Evolutionary conservation across 129 eudicot genomes (phyloP).

Genomic region (Gnaphalium uliginosum): DNA sequence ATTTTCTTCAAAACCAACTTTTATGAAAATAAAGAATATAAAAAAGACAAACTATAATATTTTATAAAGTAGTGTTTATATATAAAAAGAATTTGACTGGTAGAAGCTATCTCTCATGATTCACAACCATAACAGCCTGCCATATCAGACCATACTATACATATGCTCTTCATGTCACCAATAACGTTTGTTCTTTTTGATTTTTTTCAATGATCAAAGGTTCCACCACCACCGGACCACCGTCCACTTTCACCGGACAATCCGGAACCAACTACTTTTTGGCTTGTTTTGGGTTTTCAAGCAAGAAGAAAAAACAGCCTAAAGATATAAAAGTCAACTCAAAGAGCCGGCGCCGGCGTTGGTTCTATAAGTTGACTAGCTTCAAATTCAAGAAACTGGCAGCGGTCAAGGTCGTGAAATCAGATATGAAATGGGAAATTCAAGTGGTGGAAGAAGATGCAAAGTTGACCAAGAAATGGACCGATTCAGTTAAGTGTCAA

Average conservation of each 20-base stretch:
- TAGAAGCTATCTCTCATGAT: conserved; percentile 17
- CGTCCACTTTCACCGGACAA: conserved; percentile 3
- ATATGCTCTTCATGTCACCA: conserved; percentile 29
- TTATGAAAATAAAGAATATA: too few species aligned
- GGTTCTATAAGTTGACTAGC: conserved; percentile 27
- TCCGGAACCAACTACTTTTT: conserved; percentile 29
- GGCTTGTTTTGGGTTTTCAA: conserved; percentile 45
- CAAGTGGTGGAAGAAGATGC: conserved; percentile 24
- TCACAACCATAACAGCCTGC: conserved; percentile 25
- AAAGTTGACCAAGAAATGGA: conserved; percentile 1
- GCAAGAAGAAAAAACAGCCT: not conserved
- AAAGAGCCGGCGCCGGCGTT: conserved; percentile 22
- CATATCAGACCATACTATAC: conserved; percentile 31
- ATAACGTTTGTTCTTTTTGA: conserved; percentile 12
- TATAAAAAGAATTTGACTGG: conserved; percentile 23
- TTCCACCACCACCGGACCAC: conserved; percentile 15
- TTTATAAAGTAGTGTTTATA: not conserved
- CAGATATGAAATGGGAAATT: conserved; percentile 13
- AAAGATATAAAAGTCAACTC: conserved; percentile 36
- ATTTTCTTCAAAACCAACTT: not conserved
- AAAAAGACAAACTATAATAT: too few species aligned
- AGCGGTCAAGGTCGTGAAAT: conserved; percentile 10
- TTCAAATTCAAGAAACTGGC: conserved; percentile 26
- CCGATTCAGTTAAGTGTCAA: not conserved
- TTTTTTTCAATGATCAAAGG: conserved; percentile 35